phyloP scores from a whole-genome alignment of 345 rosid species.

The Aquilaria yunnanensis region DNA sequence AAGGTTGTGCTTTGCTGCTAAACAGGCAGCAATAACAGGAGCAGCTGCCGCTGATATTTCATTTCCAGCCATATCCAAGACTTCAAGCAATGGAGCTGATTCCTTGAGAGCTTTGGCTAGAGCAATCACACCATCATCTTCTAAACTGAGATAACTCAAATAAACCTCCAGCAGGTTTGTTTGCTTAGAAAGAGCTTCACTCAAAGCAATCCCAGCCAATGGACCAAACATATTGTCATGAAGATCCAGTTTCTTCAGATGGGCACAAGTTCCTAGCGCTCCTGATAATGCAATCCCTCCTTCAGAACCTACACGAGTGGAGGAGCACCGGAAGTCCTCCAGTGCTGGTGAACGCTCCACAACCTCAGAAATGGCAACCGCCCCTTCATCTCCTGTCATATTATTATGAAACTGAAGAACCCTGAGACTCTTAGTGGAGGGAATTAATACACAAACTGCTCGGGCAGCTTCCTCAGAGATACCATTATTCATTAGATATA shows the following conservation, averaged over 20 bases:
- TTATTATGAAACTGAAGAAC: constrained; percentile 85
- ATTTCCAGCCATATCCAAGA: constrained; percentile 89
- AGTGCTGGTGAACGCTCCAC: constrained; percentile 53
- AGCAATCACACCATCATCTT: constrained; percentile 68
- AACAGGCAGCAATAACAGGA: constrained; percentile 53
- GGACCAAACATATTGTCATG: constrained; percentile 87
- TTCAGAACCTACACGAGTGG: constrained; percentile 72
- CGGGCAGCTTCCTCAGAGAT: constrained; percentile 90
- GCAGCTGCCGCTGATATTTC: constrained; percentile 72
- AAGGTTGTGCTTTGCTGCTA: constrained; percentile 47
- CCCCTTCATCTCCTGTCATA: constrained; percentile 92
- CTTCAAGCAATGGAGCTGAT: constrained; percentile 58
- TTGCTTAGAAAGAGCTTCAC: constrained; percentile 61
- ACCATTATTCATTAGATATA: constrained; percentile 83
- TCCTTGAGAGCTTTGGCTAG: constrained; percentile 58
- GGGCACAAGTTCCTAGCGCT: constrained; percentile 61
- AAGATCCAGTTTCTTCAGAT: constrained; percentile 72
- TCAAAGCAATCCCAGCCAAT: constrained; percentile 65
- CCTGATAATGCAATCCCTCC: constrained; percentile 78
- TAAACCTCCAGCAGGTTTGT: constrained; percentile 59
- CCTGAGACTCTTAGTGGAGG: constrained; percentile 76
- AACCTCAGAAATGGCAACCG: constrained; percentile 62
- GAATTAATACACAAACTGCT: constrained; percentile 73
- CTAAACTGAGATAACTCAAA: constrained; percentile 81
- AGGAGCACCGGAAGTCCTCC: constrained; percentile 84